Conservation (phyloP, 768 basidiomycete species). For the Mycena sanguinolenta region DNA sequence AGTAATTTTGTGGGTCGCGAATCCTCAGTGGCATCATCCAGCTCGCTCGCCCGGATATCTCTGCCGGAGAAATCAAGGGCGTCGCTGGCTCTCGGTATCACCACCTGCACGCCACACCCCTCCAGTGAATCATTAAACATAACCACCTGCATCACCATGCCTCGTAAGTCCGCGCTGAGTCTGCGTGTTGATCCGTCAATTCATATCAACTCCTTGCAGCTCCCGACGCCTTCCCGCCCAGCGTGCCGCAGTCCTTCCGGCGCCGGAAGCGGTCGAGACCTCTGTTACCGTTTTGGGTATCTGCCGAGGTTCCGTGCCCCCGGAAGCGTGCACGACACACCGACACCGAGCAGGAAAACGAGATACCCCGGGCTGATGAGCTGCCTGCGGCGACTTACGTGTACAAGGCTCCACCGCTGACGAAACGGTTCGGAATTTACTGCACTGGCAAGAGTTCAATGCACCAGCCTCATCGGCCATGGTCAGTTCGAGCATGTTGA, state of each 20-base stretch:
- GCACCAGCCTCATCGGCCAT: slow-evolving; percentile 20
- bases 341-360: slow-evolving; percentile 24
- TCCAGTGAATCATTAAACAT: neutral
- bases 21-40: neutral
- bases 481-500: slow-evolving; percentile 23
- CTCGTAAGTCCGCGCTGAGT: slow-evolving; percentile 9
- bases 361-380: slow-evolving; percentile 12
- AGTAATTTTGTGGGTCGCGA: slow-evolving; percentile 24
- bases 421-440: slow-evolving; percentile 36
- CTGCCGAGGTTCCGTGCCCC: neutral
- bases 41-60: neutral
- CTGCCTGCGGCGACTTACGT: slow-evolving; percentile 6
- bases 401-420: slow-evolving; percentile 30
- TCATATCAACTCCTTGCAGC: neutral
- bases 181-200: neutral
- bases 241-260: neutral
- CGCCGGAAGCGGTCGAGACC: slow-evolving; percentile 13
- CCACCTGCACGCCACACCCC: slow-evolving; percentile 21
- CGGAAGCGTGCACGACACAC: slow-evolving; percentile 17
- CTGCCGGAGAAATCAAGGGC: slow-evolving; percentile 13
- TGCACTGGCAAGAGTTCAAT: slow-evolving; percentile 34
- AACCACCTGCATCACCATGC: slow-evolving; percentile 21
- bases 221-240: slow-evolving; percentile 28
- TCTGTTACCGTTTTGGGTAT: neutral
- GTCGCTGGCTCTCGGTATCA: slow-evolving; percentile 15